Evolutionary conservation across 2,329 filamentous ascomycete species (phyloP), one percentile per base, ranked within the genome.

Genomic region (Arthrinium puccinioides): DNA sequence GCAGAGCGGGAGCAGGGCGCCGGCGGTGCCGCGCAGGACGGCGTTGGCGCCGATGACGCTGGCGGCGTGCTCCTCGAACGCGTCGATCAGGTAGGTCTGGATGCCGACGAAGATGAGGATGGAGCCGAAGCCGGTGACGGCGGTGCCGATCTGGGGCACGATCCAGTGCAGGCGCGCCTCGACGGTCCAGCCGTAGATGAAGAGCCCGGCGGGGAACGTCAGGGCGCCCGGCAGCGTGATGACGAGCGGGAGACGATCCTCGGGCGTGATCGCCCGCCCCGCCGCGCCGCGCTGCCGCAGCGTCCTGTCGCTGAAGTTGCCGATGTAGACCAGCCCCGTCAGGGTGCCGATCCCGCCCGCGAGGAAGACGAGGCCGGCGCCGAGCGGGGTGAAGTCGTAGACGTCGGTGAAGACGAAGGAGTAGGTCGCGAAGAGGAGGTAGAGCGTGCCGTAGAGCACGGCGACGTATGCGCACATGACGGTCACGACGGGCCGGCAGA

Each of bases 171-270:
- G 52, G n/a, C 43, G 46, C 28, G 44, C 40, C 45, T 66, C 50
- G 14, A 57, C 55, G 7, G 55, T 57, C 63, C 63, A 67, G 14
- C 59, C 60, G 43, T 64, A 67, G 28, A 61, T 46, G 21, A 68
- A 42, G 25, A 68, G 49, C 11, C 64, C 63, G 20, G 53, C 37
- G 3, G 62, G 61, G 6, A 63, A 49, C 13, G 67, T 11, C 66
- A 64, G 27, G 60, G 42, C 7, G 51, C 44, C 23, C 52, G 61
- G 32, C 57, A 64, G 37, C 58, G 57, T 21, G 76, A 47, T 67
- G 56, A 81, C 71, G 1, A 71, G 62, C 0, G 73, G 73, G 0
- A 74, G 53, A 4, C 71, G 63, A 45, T 65, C 67, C 42, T 75
- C 71, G 1, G 71, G 66, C 13, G n/a, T 32, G n/a, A 38, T 19